Evolutionary conservation across 176 grass and related monocot species (phyloP), one percentile per base, ranked within the genome.

Genomic region (Hordeum marinum): DNA sequence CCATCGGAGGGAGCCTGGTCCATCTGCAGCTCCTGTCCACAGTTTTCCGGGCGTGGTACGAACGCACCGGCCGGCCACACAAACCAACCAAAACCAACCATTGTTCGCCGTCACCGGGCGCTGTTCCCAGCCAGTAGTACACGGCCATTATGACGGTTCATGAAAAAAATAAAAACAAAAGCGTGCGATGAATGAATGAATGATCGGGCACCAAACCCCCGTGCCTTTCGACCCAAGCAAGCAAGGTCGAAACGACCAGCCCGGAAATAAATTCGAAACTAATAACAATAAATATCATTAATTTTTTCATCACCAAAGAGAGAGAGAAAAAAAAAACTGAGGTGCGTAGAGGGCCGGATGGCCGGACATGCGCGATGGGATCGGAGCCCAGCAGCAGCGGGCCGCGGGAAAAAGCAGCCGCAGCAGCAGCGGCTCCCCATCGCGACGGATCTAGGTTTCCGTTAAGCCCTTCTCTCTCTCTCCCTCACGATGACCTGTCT

Each of bases 381-480:
- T 71, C 21, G 11, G 36, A 71, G 72, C 72, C 72, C 72, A 54
- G 72, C 72, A 52, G 72, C 48, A 41, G 40, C 41, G 2, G 61
- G 25, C 62, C 69, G 69, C 69, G 71, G 71, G 42, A 25, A 74
- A 74, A 74, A 32, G 71, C 67, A 6, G 67, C 40, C 10, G 48
- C 54, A 7, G 41, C 41, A 18, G 40, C 8, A 9, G n/a, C n/a
- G n/a, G n/a, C n/a, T n/a, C n/a, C n/a, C n/a, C n/a, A n/a, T n/a
- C n/a, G n/a, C n/a, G 69, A 72, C 63, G 79, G 88, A 86, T 86
- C 79, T 90, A 90, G 88, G 88, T 90, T 90, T 90, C 79, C 88
- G 84, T 86, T 86, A 86, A 78, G 9, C 83, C 3, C 13, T 0
- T 4, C 40, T 13, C 21, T 8, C 41, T 7, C 14, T 5, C 35